These are phyloP conservation scores for Talinum fruticosum DNA, from an alignment of 148 eudicot genomes.

Conservation along the genomic window DNA sequence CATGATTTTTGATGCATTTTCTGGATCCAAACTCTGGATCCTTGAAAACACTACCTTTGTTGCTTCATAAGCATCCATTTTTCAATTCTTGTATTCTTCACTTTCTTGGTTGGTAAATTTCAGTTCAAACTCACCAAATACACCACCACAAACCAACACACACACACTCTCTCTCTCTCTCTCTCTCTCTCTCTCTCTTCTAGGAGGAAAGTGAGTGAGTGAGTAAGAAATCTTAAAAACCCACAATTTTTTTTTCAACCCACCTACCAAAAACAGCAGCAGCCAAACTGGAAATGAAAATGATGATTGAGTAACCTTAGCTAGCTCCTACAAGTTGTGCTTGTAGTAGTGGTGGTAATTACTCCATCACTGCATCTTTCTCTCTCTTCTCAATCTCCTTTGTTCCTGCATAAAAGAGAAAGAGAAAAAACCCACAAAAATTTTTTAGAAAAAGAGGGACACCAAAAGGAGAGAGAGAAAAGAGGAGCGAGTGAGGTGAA, in stretches of 20 bases:
- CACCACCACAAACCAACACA: not conserved
- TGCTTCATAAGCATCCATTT: constrained; percentile 95
- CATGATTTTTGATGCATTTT: constrained; percentile 88
- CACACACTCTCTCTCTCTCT: not conserved
- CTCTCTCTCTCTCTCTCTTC: not conserved
- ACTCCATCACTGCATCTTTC: not conserved
- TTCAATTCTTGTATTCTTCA: too few species aligned
- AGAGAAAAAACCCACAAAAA: not conserved
- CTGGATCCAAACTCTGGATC: constrained; percentile 72
- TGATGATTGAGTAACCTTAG: not conserved
- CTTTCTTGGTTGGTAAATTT: constrained; percentile 9
- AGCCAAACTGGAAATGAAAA: not conserved
- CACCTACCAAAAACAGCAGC: constrained; percentile 13
- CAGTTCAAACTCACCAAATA: not conserved
- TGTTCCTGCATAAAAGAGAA: constrained; percentile 23
- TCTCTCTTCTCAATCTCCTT: not conserved
- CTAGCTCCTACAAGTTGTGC: not conserved
- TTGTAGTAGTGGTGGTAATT: not conserved
- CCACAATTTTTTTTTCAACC: not conserved
- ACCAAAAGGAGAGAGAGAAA: not conserved
- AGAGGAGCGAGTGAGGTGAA: constrained; percentile 22
- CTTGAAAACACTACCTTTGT: constrained; percentile 72
- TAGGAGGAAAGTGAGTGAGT: not conserved
- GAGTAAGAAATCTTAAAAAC: not conserved
- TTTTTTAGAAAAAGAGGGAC: not conserved